Evolutionary conservation across 805 yeast genomes (phyloP), one percentile per base, ranked within the genome.

Genomic region (Myxozyma monticola): DNA sequence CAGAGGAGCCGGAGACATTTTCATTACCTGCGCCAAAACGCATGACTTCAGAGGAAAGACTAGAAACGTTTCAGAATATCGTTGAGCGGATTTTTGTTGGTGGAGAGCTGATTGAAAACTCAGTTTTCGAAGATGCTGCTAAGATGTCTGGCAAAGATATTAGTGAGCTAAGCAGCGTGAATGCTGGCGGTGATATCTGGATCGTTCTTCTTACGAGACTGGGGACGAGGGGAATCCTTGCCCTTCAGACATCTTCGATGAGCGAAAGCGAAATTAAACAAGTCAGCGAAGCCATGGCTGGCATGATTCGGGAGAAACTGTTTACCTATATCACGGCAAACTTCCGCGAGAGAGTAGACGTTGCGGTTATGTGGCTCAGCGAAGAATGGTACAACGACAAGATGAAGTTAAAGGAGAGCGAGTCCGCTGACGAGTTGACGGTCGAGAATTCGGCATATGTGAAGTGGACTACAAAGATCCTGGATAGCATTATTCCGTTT

Each of bases 371-470:
- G 56, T 93, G 99, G 99, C 71, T 93, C 48, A 90, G 85, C 62
- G 99, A 93, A 68, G 99, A 93, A 67, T 93, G 96, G 95, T 83
- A 80, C 69, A 73, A 79, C 42, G 86, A 83, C 62, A 70, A 62
- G 49, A 76, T 77, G 67, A 43, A 28, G 17, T 30, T 40, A 14
- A 29, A 30, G 14, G 17, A 33, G 20, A 14, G 14, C 7, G 37
- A 17, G 7, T 14, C 37, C 20, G 8, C 20, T 8, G 9, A 12
- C 46, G 10, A 3, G 6, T 49, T 52, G 14, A 48, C 51, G 26
- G 35, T 42, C 10, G 53, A 42, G 28, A 46, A 21, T 20, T 42
- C 51, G 21, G 43, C 60, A 7, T 93, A 93, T 66, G 67, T 77
- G 49, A 72, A 74, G 49, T 88, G 95, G 85, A 79, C 91, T 0